Evolutionary conservation across 1,139 yeast species (phyloP), one percentile per base, ranked within the genome.

Genomic region (Hemisphaericaspora xylofermentans): DNA sequence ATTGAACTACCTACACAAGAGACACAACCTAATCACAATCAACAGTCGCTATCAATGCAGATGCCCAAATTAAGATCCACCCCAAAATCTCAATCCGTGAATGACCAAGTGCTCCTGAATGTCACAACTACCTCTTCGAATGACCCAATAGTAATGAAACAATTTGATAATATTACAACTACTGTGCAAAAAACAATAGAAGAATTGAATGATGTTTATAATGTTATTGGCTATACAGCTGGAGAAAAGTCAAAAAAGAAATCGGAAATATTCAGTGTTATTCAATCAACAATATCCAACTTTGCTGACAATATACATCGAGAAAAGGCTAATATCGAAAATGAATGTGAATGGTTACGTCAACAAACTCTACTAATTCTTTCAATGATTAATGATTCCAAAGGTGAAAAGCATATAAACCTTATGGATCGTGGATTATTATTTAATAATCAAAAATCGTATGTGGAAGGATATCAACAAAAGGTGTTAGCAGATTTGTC

Each of bases 321-420:
- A 44, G 76, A 73, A 46, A 68, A 65, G 53, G 56, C 48, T 27
- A 65, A 56, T 43, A 67, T 72, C 3, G 70, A 64, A 39, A 67
- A 64, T 43, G 78, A 73, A 47, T 71, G 76, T 52, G 76, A 70
- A 40, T 72, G 78, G 77, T 56, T 72, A 41, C 52, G 76, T 39
- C 76, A 72, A 48, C 77, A 72, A 45, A 64, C 71, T 22, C 54
- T 63, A 34, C 56, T 71, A 6, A 68, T 72, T 3, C 53, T 71
- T 21, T 68, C 74, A 3, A 68, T 72, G 68, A 52, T 71, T 3
- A 61, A 69, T 43, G 78, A 73, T 42, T 46, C 43, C 19, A 49
- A 49, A 12, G 76, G 76, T 0, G 63, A 56, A 2, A 55, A 53
- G 14, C 43, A 48, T 18, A 49, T 71, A 7, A 42, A 52, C 3